Percentiles rank a stretch among this genome's conserved stretches.
phyloP scores from a whole-genome alignment of 257 asterid genomes.

The Nicotiana noctiflora region DNA sequence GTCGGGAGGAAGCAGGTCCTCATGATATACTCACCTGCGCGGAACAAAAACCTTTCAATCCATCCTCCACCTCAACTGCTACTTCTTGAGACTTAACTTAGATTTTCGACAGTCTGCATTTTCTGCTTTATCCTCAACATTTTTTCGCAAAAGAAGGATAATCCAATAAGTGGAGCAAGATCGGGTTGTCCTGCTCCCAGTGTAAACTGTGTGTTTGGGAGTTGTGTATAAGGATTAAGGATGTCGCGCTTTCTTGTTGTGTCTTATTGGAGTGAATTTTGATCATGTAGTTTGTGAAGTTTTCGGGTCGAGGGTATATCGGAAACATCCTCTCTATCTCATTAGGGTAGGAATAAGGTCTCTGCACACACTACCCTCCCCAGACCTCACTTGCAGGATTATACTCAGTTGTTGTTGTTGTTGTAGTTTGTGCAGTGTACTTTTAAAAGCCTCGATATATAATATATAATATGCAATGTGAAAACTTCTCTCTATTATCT shows the following conservation, averaged over 20 bases:
- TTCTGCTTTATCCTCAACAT: background rate
- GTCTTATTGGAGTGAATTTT: background rate
- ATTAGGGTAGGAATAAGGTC: too few relatives aligned
- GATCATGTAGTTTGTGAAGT: background rate
- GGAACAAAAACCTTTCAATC: conserved; percentile 59
- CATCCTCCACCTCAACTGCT: conserved; percentile 26
- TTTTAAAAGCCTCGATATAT: too few relatives aligned
- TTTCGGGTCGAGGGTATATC: too few relatives aligned
- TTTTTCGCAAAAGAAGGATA: background rate
- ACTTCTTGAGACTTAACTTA: conserved; percentile 32
- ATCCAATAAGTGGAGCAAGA: conserved; percentile 4
- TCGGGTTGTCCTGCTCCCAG: background rate
- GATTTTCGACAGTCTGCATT: background rate
- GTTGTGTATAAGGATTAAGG: background rate
- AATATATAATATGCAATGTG: too few relatives aligned
- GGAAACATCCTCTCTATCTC: too few relatives aligned
- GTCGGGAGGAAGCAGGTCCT: conserved; percentile 74
- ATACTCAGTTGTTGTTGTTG: too few relatives aligned
- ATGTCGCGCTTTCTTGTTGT: background rate
- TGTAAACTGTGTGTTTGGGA: background rate
- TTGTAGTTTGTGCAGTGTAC: too few relatives aligned
- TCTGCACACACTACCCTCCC: too few relatives aligned
- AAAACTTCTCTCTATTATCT: too few relatives aligned
- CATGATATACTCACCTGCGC: conserved; percentile 64
- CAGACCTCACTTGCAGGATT: too few relatives aligned